Evolutionary conservation across 345 rosid species (phyloP).

Genomic region (Mercurialis annua): DNA sequence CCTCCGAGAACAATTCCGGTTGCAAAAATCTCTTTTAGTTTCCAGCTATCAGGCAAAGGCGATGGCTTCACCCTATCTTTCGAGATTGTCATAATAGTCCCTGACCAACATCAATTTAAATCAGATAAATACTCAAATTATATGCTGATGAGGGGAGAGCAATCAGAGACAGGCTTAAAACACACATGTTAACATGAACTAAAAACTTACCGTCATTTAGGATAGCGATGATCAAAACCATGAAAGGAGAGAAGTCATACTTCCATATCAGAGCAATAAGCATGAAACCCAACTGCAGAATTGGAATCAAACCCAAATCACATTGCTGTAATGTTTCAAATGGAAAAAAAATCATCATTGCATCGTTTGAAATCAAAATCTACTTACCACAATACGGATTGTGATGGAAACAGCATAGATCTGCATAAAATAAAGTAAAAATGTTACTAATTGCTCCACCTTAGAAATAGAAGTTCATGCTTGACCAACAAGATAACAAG

Average conservation of each 20-base stretch:
- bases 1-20: conserved; percentile 35
- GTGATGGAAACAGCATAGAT: conserved; percentile 38
- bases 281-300: conserved; percentile 32
- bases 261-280: conserved; percentile 31
- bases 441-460: background rate
- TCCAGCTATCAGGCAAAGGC: conserved; percentile 34
- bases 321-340: background rate
- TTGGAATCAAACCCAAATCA: background rate
- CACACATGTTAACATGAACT: background rate
- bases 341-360: background rate
- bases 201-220: conserved; percentile 28
- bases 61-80: conserved; percentile 37
- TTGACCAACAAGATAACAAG: background rate
- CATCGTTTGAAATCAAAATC: background rate
- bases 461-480: background rate
- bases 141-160: background rate
- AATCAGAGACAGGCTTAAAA: background rate
- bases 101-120: background rate
- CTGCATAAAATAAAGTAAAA: conserved; percentile 10
- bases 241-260: conserved; percentile 35
- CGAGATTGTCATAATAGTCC: conserved; percentile 38
- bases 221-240: conserved; percentile 36
- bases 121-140: background rate
- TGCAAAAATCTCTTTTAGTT: conserved; percentile 30
- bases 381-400: conserved; percentile 33